Evolutionary conservation across 768 basidiomycete species (phyloP), one percentile per base, ranked within the genome.

Genomic region (Cyclocybe cylindracea): DNA sequence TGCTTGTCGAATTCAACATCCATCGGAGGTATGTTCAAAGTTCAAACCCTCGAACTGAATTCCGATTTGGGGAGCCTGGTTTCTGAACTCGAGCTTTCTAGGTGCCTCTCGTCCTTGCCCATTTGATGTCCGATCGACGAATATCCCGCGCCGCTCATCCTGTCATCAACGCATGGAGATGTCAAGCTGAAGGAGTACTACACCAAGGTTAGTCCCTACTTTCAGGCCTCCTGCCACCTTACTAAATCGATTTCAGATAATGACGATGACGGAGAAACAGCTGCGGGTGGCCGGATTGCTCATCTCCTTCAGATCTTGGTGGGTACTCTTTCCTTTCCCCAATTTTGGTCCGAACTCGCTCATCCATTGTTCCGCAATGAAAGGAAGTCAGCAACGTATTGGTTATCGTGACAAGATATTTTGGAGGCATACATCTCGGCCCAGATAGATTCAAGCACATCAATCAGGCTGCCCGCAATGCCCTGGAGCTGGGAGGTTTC

Each of bases 181-280:
- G 87, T 74, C 80, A 82, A 62, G 77, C 84, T 3, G 83, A 83
- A 39, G 77, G 67, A 41, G 66, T 89, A 1, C 70, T 90, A 46
- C 87, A 92, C 66, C 88, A 91, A 79, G 90, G 89, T 87, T 58
- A 31, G 70, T 54, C 19, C 2, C 39, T 37, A 35, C 29, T 38
- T 16, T 35, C 31, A 41, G 42, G 19, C n/a, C 14, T 9, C 11
- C 9, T n/a, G 31, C 19, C 16, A 13, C 34, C 16, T 31, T 42
- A 5, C 33, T 31, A 7, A 2, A 31, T 16, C 11, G 16, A 39
- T 24, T 47, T 16, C 40, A 93, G 95, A 98, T 62, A 95, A 97
- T 52, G 92, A 95, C 50, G 95, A 98, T 53, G 91, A 98, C 51
- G 92, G 94, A 1, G 96, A 99, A 71, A 85, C 89, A 0, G 94